A percentile compares a stretch with the other conserved stretches of the same genome.
Evolutionary conservation across 805 yeast species (phyloP).

Genomic region (Metschnikowia cubensis): DNA sequence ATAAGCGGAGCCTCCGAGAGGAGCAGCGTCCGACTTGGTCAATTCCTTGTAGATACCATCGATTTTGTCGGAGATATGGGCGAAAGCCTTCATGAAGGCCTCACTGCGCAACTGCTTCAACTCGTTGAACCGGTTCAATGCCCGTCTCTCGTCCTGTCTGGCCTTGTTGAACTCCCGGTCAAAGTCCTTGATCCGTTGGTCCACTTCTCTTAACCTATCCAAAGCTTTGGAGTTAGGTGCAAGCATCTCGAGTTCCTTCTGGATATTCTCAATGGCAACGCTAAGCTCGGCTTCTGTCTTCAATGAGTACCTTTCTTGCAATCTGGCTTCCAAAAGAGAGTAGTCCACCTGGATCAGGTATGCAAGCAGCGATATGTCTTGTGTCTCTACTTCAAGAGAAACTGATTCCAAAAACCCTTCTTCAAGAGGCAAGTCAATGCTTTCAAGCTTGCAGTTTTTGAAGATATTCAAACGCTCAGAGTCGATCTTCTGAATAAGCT

Average conservation of each 20-base stretch:
- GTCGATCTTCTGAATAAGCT: slow-evolving; percentile 49
- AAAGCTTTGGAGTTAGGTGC: slow-evolving; percentile 82
- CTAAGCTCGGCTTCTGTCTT: slow-evolving; percentile 37
- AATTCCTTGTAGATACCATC: slow-evolving; percentile 81
- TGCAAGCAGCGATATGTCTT: slow-evolving; percentile 33
- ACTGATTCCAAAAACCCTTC: slow-evolving; percentile 59
- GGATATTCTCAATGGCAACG: slow-evolving; percentile 30
- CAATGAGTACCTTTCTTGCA: slow-evolving; percentile 38
- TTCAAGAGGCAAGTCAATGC: slow-evolving; percentile 56
- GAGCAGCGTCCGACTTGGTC: slow-evolving; percentile 65
- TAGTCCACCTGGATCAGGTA: slow-evolving; percentile 56
- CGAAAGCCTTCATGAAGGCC: slow-evolving; percentile 66
- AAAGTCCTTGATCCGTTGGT: slow-evolving; percentile 52
- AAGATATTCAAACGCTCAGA: slow-evolving; percentile 56
- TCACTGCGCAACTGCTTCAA: slow-evolving; percentile 58
- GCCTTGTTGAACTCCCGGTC: slow-evolving; percentile 63
- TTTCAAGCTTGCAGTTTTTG: slow-evolving; percentile 72
- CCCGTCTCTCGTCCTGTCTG: slow-evolving; percentile 54
- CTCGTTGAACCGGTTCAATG: slow-evolving; percentile 52
- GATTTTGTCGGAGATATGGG: slow-evolving; percentile 68
- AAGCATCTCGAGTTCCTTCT: slow-evolving; percentile 42
- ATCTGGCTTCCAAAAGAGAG: slow-evolving; percentile 39
- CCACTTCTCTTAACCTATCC: slow-evolving; percentile 69
- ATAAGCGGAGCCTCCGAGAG: slow-evolving; percentile 92
- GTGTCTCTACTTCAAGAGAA: slow-evolving; percentile 53